Conservation (phyloP, 78 protist species). For the Salpingoeca rosetta region DNA sequence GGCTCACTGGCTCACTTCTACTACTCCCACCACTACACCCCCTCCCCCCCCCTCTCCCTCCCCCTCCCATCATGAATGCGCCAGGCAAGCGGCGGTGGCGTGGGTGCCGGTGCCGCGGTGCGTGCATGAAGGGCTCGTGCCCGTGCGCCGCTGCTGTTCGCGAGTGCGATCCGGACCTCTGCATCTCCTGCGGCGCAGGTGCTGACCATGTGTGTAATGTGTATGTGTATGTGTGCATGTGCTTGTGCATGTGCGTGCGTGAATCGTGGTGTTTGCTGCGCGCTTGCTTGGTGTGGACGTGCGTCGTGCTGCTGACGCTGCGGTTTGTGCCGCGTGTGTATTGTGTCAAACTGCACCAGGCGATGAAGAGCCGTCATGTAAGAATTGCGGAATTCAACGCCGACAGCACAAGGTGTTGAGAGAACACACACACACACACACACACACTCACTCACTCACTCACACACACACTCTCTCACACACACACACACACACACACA, state of each 20-base stretch:
- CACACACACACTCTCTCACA: background rate
- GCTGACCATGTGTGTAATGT: no score
- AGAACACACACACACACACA: background rate
- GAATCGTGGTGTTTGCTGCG: no score
- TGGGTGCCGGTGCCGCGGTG: slow-evolving; percentile 1
- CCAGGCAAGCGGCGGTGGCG: background rate
- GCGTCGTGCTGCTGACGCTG: background rate
- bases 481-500: no score
- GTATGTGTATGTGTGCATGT: no score
- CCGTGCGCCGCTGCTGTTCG: background rate
- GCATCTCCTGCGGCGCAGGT: background rate
- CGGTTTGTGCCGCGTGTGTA: background rate
- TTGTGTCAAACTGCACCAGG: background rate
- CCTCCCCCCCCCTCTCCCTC: no score
- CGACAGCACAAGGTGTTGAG: background rate
- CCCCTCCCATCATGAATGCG: no score
- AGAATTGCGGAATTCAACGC: background rate
- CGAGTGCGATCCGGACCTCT: slow-evolving; percentile 17
- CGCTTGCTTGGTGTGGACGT: background rate
- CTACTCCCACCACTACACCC: no score
- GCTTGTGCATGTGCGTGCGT: no score
- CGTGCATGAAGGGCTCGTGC: background rate
- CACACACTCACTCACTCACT: no score
- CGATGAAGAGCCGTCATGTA: background rate
- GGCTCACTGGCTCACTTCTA: no score